Conservation (phyloP, 192 early-diverging fungal genomes). For the Ramicandelaber brevisporus region DNA sequence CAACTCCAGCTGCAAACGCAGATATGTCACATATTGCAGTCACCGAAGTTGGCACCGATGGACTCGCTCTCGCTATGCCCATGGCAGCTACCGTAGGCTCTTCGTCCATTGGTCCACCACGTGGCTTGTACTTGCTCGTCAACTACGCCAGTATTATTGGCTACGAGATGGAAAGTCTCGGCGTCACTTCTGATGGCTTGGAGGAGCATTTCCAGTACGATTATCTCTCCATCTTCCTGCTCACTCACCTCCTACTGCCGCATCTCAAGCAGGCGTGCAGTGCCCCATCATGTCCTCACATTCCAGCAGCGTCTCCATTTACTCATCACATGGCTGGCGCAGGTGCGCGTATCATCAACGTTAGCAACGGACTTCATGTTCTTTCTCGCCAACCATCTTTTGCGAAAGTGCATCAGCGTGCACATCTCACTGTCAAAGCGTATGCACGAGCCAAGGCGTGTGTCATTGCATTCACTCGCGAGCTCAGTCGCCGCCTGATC, state of each 20-base stretch:
- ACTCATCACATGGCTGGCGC: neutral
- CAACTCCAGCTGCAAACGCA: too few species aligned
- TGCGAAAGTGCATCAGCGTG: constrained; percentile 8
- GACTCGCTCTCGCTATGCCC: too few species aligned
- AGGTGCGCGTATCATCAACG: constrained; percentile 9
- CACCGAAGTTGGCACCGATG: too few species aligned
- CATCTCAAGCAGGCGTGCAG: too few species aligned
- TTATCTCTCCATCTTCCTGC: constrained; percentile 17
- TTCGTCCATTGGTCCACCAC: too few species aligned
- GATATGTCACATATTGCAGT: too few species aligned
- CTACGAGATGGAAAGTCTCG: too few species aligned
- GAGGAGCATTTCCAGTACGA: constrained; percentile 19
- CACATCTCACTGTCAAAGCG: constrained; percentile 15
- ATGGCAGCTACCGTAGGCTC: too few species aligned
- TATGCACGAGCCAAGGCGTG: constrained; percentile 17
- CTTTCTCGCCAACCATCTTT: constrained; percentile 10
- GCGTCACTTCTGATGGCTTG: constrained; percentile 15
- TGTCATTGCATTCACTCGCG: constrained; percentile 13
- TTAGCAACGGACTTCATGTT: constrained; percentile 13
- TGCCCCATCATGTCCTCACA: too few species aligned
- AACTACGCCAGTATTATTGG: constrained; percentile 18
- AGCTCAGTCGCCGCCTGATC: constrained; percentile 6
- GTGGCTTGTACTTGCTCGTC: constrained; percentile 7
- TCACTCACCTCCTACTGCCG: constrained; percentile 13
- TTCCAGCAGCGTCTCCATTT: too few species aligned